Conservation (phyloP, 148 eudicot genomes). For the Chenopodium quinoa region DNA sequence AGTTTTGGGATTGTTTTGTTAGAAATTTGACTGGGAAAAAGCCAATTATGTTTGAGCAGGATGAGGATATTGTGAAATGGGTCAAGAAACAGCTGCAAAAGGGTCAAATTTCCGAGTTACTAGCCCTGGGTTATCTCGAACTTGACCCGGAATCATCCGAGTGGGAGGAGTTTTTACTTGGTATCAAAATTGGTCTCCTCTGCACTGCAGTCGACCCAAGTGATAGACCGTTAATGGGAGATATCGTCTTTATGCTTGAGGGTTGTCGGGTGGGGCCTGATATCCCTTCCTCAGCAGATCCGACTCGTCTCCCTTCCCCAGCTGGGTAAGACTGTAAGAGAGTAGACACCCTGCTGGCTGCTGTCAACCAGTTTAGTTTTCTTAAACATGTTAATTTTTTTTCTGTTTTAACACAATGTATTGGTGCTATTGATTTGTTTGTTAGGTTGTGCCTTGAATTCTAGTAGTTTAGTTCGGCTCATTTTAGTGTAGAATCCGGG, state of each 20-base stretch:
- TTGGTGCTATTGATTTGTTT: not conserved
- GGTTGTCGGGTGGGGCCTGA: slow-evolving; percentile 79
- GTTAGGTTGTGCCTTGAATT: not conserved
- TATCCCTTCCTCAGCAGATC: slow-evolving; percentile 67
- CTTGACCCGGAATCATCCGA: slow-evolving; percentile 82
- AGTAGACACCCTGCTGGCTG: not conserved
- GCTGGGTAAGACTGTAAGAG: not conserved
- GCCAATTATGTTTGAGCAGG: slow-evolving; percentile 64
- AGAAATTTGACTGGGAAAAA: slow-evolving; percentile 70
- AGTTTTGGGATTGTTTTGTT: slow-evolving; percentile 71
- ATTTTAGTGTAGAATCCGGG: not conserved
- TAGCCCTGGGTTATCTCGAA: slow-evolving; percentile 71
- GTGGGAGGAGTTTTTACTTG: slow-evolving; percentile 81
- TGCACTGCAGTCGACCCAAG: slow-evolving; percentile 62
- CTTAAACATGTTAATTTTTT: not conserved
- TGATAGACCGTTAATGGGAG: slow-evolving; percentile 69
- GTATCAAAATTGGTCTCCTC: slow-evolving; percentile 63
- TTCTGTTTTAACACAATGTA: not conserved
- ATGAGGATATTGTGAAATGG: slow-evolving; percentile 82
- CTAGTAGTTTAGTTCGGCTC: not conserved
- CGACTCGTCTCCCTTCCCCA: slow-evolving; percentile 45
- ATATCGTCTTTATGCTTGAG: slow-evolving; percentile 75
- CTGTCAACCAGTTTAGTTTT: not conserved
- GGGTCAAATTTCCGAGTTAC: slow-evolving; percentile 60
- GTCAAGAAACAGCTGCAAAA: slow-evolving; percentile 66